Percentiles rank a stretch among this genome's conserved stretches.
phyloP scores from a whole-genome alignment of 2,329 filamentous ascomycete genomes.

The Incumbomyces delicatus region DNA sequence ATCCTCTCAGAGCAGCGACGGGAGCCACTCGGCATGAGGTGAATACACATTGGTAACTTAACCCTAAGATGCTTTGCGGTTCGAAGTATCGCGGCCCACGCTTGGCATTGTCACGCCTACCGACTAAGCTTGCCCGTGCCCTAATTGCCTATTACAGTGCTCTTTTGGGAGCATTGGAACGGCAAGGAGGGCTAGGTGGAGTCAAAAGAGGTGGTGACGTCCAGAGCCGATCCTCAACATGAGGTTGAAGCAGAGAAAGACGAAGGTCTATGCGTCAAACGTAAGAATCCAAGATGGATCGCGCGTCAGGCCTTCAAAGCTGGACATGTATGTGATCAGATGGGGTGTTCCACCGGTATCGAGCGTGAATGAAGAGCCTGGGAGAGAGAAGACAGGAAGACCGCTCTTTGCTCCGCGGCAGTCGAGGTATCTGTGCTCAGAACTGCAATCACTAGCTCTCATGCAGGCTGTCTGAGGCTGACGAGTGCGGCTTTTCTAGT shows the following conservation, averaged over 20 bases:
- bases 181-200: constrained; percentile 27
- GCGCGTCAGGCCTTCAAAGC: constrained; percentile 46
- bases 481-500: not conserved
- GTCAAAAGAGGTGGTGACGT: constrained; percentile 36
- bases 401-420: not conserved
- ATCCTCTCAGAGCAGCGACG: constrained; percentile 35
- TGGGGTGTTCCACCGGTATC: constrained; percentile 46
- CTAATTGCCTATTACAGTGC: constrained; percentile 23
- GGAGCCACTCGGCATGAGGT: constrained; percentile 24
- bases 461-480: constrained; percentile 14
- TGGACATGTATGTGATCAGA: constrained; percentile 53
- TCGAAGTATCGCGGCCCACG: constrained; percentile 57
- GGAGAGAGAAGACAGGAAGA: constrained; percentile 41
- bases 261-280: constrained; percentile 35
- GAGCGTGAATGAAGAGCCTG: constrained; percentile 24
- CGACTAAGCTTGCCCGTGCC: constrained; percentile 49
- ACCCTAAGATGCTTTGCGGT: constrained; percentile 80
- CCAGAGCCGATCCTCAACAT: constrained; percentile 30
- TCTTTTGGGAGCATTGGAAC: constrained; percentile 21
- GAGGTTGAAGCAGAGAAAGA: constrained; percentile 30
- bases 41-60: constrained; percentile 79
- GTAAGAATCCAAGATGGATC: constrained; percentile 30
- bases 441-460: constrained; percentile 13
- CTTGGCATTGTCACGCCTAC: constrained; percentile 50
- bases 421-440: constrained; percentile 10